phyloP scores from a whole-genome alignment of 352 stramenopile genomes.

The Globisporangium ultimum region DNA sequence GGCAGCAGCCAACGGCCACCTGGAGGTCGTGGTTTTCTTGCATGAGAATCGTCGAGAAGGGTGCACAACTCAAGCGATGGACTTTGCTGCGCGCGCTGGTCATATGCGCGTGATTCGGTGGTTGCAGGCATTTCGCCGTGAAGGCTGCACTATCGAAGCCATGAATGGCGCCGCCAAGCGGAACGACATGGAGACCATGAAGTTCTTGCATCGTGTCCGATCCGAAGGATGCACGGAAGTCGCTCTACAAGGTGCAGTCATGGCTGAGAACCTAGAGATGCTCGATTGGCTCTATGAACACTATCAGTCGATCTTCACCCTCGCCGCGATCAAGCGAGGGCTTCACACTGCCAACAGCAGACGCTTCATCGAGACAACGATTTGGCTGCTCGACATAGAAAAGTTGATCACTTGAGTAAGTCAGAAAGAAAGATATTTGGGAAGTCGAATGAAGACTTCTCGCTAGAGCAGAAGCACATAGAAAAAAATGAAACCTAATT shows the following conservation, averaged over 20 bases:
- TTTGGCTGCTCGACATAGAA: conserved; percentile 11
- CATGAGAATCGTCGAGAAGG: conserved; percentile 28
- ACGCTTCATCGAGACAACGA: conserved; percentile 18
- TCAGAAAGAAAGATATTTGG: too few relatives aligned
- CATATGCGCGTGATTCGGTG: conserved; percentile 28
- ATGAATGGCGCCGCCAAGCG: conserved; percentile 12
- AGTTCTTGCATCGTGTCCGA: conserved; percentile 12
- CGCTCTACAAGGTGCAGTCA: conserved; percentile 14
- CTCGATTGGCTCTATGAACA: conserved; percentile 18
- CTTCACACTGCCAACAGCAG: conserved; percentile 19
- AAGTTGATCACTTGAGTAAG: neutral
- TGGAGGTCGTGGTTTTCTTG: conserved; percentile 23
- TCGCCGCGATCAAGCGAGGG: conserved; percentile 7
- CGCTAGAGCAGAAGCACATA: too few relatives aligned
- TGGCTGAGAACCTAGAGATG: conserved; percentile 14
- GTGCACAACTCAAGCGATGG: conserved; percentile 26
- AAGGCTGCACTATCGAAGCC: conserved; percentile 21
- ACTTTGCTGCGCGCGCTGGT: conserved; percentile 18
- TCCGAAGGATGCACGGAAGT: conserved; percentile 9
- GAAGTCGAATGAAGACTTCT: too few relatives aligned
- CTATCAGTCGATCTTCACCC: conserved; percentile 15
- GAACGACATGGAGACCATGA: conserved; percentile 15
- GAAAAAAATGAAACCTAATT: too few relatives aligned
- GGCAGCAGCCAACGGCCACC: conserved; percentile 22
- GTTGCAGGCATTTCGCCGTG: conserved; percentile 20